Evolutionary conservation across 2,329 filamentous ascomycete species (phyloP), one percentile per base, ranked within the genome.

Genomic region (Paramyrothecium roridum): DNA sequence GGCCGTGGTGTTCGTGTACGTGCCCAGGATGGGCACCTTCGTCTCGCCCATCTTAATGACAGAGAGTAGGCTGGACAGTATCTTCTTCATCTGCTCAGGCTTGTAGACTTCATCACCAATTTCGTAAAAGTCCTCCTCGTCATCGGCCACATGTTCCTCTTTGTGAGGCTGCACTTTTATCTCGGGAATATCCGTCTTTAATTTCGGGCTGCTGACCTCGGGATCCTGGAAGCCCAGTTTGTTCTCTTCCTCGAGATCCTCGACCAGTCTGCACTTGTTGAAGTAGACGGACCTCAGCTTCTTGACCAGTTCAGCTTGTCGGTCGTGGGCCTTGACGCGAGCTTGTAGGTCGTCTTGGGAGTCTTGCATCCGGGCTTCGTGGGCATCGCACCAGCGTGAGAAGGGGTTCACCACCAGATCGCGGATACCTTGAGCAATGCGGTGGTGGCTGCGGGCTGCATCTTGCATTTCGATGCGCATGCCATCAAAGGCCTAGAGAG

Each of bases 171-270:
- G 86, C 45, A 98, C 87, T 72, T 97, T 96, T 73, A 99, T 96
- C 68, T 92, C 93, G 48, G 90, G 90, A 45, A 91, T 89, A 37
- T 74, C 72, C 54, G 84, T 80, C 56, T 64, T 66, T 46, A 79
- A 70, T 70, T 86, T 79, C 3, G 89, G 88, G 70, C 89, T 92
- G 70, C 89, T 92, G 34, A 72, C 78, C 65, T 88, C 84, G 2
- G 92, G 91, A 61, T 93, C 91, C 72, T 96, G 92, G 74, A 99
- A 99, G 43, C 93, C 95, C 54, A 99, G 83, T 75, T 99, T 98
- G 73, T 97, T 96, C 78, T 99, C 96, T 74, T 99, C 95, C 71
- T 99, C 95, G 57, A 98, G 77, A 69, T 99, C 95, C 71, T 99
- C 96, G 8, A 98, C 89, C 59, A 97, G 79, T 51, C 96, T 88